Evolutionary conservation across 129 eudicot genomes (phyloP).

Genomic region (Helianthus tuberosus): DNA sequence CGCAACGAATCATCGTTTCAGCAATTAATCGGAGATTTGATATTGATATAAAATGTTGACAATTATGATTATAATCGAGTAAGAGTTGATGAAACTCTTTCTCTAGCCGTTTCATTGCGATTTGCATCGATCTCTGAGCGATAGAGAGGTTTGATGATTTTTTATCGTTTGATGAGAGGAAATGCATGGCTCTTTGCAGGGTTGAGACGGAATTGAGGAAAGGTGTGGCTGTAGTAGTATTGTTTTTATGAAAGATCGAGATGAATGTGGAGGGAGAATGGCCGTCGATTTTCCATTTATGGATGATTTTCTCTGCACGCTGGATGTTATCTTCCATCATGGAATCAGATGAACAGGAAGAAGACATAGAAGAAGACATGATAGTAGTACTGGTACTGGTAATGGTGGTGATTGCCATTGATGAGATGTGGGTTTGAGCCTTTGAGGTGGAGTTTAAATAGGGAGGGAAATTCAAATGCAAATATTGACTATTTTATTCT

Average conservation of each 20-base stretch:
- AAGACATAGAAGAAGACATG: too few species aligned
- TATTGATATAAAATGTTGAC: conserved; percentile 16
- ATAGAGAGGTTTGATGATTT: conserved; percentile 42
- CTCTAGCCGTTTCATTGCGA: conserved; percentile 65
- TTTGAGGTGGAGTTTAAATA: conserved; percentile 26
- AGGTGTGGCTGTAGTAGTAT: conserved; percentile 30
- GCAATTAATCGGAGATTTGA: conserved; percentile 61
- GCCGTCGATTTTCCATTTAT: conserved; percentile 51
- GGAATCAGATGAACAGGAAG: conserved; percentile 9
- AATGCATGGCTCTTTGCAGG: conserved; percentile 53
- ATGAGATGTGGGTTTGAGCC: background rate
- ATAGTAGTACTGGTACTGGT: background rate
- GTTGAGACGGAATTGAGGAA: conserved; percentile 45
- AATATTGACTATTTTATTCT: background rate
- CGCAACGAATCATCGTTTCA: conserved; percentile 73
- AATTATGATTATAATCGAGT: conserved; percentile 24
- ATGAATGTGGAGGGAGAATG: conserved; percentile 43
- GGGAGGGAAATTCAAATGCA: conserved; percentile 8
- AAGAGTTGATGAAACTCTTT: conserved; percentile 59
- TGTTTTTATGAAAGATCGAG: conserved; percentile 53
- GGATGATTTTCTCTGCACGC: conserved; percentile 40
- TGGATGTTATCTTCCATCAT: conserved; percentile 28
- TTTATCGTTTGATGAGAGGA: conserved; percentile 28
- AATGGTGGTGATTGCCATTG: conserved; percentile 1
- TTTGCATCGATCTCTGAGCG: conserved; percentile 52